Conservation (phyloP, 768 basidiomycete species). For the Gautieria morchelliformis region DNA sequence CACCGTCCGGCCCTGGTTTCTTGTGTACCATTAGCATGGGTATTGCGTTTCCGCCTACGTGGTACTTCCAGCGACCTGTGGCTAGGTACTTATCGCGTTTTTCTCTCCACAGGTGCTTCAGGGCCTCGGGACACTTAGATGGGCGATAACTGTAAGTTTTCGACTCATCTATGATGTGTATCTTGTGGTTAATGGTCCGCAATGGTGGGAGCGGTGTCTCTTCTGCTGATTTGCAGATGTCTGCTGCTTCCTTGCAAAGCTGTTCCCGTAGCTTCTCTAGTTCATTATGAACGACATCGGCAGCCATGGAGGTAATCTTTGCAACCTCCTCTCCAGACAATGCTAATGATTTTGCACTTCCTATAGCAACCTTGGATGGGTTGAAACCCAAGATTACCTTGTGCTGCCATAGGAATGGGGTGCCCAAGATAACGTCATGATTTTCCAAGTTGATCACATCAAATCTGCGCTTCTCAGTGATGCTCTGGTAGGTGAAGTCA, state of each 20-base stretch:
- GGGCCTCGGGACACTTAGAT: constrained; percentile 16
- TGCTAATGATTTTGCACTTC: no score
- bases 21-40: constrained; percentile 10
- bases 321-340: background rate
- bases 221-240: constrained; percentile 17
- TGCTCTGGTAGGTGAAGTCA: constrained; percentile 25
- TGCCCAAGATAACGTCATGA: constrained; percentile 33
- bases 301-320: background rate
- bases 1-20: background rate
- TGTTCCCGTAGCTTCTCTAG: background rate
- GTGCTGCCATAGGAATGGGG: constrained; percentile 9
- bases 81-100: constrained; percentile 5
- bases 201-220: constrained; percentile 24
- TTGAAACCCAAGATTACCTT: constrained; percentile 4
- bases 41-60: background rate
- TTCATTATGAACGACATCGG: background rate
- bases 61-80: constrained; percentile 8
- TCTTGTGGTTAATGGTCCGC: constrained; percentile 18
- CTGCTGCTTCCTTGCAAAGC: constrained; percentile 15
- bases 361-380: constrained; percentile 14
- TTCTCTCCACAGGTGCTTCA: constrained; percentile 6
- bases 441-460: constrained; percentile 28
- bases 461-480: constrained; percentile 23
- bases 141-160: constrained; percentile 17
- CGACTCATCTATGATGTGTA: constrained; percentile 18